Percentiles rank a stretch among this genome's conserved stretches.
Evolutionary conservation across 805 yeast genomes (phyloP).

Genomic region (Candida tammaniensis): DNA sequence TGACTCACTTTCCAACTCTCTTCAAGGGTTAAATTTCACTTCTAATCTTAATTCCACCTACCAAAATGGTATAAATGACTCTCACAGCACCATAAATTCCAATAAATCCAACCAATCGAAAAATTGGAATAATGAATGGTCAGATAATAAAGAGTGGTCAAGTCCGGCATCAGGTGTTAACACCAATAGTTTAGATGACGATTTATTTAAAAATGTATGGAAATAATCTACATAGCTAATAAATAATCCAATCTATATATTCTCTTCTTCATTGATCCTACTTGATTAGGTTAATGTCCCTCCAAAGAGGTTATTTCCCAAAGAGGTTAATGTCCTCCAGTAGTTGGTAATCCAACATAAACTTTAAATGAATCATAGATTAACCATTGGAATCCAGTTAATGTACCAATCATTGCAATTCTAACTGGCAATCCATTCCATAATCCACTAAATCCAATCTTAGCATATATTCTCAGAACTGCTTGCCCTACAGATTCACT

Average conservation of each 20-base stretch:
- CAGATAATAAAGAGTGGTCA: slow-evolving; percentile 16
- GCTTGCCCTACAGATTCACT: slow-evolving; percentile 68
- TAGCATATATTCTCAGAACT: slow-evolving; percentile 66
- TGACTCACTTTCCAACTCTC: slow-evolving; percentile 20
- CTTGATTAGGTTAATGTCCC: too few species aligned
- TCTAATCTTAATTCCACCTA: slow-evolving; percentile 2
- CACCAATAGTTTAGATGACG: slow-evolving; percentile 48
- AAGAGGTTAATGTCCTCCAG: slow-evolving; percentile 47
- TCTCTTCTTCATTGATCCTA: too few species aligned
- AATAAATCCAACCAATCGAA: neutral
- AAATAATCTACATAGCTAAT: slow-evolving; percentile 21
- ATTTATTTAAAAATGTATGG: slow-evolving; percentile 71
- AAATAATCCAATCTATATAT: too few species aligned
- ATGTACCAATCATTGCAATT: slow-evolving; percentile 95
- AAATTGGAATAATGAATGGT: slow-evolving; percentile 28
- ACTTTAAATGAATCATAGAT: slow-evolving; percentile 95
- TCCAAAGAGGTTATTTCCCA: neutral
- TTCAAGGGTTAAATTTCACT: slow-evolving; percentile 22
- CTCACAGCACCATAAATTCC: slow-evolving; percentile 1
- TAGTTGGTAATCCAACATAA: slow-evolving; percentile 90
- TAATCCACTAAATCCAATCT: slow-evolving; percentile 85
- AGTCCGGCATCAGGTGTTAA: too few species aligned
- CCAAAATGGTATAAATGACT: neutral
- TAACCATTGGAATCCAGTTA: slow-evolving; percentile 97
- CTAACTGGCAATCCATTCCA: slow-evolving; percentile 96